phyloP scores from a whole-genome alignment of 1,284 basidiomycete genomes.

The Cryptococcus floricola region DNA sequence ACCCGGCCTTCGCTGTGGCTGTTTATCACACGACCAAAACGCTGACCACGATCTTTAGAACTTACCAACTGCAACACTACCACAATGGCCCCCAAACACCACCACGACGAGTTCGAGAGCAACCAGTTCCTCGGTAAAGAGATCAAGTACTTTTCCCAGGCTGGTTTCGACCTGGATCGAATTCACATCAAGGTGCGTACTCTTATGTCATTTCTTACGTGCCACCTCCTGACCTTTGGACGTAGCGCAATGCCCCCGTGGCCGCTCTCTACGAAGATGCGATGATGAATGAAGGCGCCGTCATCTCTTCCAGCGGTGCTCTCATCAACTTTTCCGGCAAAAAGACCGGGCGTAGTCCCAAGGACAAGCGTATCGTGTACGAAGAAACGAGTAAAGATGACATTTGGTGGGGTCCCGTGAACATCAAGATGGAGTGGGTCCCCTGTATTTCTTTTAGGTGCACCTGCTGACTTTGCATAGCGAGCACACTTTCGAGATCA shows the following conservation, averaged over 20 bases:
- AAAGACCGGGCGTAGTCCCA: constrained; percentile 97
- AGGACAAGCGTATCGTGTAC: constrained; percentile 99
- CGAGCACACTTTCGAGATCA: constrained; percentile 96
- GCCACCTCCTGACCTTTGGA: neutral
- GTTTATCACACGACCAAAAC: neutral
- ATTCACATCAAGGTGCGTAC: constrained; percentile 51
- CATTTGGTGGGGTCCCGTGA: constrained; percentile 99
- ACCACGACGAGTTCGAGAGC: constrained; percentile 37
- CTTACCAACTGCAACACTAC: neutral
- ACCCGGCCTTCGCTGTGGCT: neutral
- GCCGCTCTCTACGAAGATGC: constrained; percentile 98
- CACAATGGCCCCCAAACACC: constrained; percentile 31
- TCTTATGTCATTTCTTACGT: neutral
- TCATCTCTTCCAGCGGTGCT: constrained; percentile 92
- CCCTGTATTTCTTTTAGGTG: constrained; percentile 3
- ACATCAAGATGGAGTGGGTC: constrained; percentile 97
- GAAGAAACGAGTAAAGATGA: constrained; percentile 97
- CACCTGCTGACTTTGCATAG: constrained; percentile 48
- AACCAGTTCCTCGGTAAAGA: constrained; percentile 73
- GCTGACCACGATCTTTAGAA: neutral
- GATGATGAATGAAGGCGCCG: constrained; percentile 94
- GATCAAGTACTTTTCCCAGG: constrained; percentile 96
- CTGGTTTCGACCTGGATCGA: constrained; percentile 87
- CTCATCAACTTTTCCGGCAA: constrained; percentile 99
- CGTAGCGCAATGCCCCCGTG: constrained; percentile 92